A percentile compares a stretch with the other conserved stretches of the same genome.
These are phyloP conservation scores for Calocybe cyanea DNA, from an alignment of 768 basidiomycete species.

Conservation along the genomic window DNA sequence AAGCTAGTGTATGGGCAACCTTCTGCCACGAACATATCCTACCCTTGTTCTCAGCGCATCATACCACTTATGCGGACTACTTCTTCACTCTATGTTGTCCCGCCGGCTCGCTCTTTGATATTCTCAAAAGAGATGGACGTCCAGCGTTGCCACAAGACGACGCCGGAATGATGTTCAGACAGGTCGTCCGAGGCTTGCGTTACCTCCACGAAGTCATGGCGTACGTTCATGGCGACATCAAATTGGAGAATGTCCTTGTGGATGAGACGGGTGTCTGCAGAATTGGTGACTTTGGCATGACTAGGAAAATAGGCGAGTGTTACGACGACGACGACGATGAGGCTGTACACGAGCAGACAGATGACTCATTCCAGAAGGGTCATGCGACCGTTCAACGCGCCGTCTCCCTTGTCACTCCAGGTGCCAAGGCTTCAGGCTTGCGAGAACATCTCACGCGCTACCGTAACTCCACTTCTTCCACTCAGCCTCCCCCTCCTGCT, in stretches of 20 bases:
- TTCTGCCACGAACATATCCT: slow-evolving; percentile 85
- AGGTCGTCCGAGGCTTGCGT: slow-evolving; percentile 77
- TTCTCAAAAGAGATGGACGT: slow-evolving; percentile 65
- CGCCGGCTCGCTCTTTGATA: slow-evolving; percentile 81
- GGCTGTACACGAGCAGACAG: slow-evolving; percentile 19
- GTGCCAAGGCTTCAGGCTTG: slow-evolving; percentile 26
- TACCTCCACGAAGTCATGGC: slow-evolving; percentile 77
- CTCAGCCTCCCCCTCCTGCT: slow-evolving; percentile 20
- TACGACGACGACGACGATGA: slow-evolving; percentile 34
- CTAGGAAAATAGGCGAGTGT: slow-evolving; percentile 56
- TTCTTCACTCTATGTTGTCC: slow-evolving; percentile 84
- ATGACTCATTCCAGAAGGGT: slow-evolving; percentile 10
- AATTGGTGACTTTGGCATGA: slow-evolving; percentile 83
- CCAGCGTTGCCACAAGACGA: slow-evolving; percentile 75
- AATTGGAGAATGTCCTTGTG: slow-evolving; percentile 94
- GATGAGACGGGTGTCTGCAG: slow-evolving; percentile 87
- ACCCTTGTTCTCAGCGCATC: slow-evolving; percentile 67
- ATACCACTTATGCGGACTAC: slow-evolving; percentile 63
- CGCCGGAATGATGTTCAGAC: slow-evolving; percentile 80
- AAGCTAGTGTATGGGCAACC: slow-evolving; percentile 68
- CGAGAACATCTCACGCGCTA: slow-evolving; percentile 37
- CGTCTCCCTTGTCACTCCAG: slow-evolving; percentile 36
- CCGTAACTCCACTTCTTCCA: slow-evolving; percentile 39
- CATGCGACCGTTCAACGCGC: slow-evolving; percentile 33
- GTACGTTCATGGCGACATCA: slow-evolving; percentile 91